These are phyloP conservation scores for Xylaria sp. DNA, from an alignment of 2,329 filamentous ascomycete species.

Conservation along the genomic window DNA sequence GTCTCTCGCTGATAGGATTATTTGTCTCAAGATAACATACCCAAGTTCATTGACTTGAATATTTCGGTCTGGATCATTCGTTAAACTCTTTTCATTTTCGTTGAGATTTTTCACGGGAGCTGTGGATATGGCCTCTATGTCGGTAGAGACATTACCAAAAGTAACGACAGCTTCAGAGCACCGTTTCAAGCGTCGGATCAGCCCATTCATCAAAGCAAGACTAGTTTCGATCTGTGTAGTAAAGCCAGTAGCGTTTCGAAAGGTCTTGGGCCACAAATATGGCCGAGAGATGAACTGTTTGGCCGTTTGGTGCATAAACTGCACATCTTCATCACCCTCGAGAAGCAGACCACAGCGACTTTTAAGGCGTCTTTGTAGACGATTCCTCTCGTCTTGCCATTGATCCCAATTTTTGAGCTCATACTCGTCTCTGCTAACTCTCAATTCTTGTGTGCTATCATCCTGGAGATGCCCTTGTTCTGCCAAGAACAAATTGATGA, in stretches of 20 bases:
- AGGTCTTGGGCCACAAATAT: neutral
- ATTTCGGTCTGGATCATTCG: too few relatives aligned
- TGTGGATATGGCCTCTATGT: too few relatives aligned
- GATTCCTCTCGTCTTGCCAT: neutral
- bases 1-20: too few relatives aligned
- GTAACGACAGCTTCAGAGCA: neutral
- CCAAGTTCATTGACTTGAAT: too few relatives aligned
- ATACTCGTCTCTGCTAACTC: neutral
- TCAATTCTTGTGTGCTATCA: neutral
- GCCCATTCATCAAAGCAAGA: neutral
- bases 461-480: neutral
- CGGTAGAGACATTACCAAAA: too few relatives aligned
- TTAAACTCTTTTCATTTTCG: too few relatives aligned
- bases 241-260: neutral
- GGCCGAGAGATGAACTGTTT: neutral
- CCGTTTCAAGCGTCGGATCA: neutral
- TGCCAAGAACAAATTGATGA: constrained; percentile 1
- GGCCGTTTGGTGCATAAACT: constrained; percentile 3
- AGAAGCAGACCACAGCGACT: constrained; percentile 3
- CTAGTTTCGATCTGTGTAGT: neutral
- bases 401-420: neutral
- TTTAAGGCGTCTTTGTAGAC: neutral
- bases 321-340: neutral
- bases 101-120: too few relatives aligned
- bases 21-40: too few relatives aligned